Base-by-base conservation (phyloP, 495 filamentous ascomycete species). In the Penicillium coffeae region DNA sequence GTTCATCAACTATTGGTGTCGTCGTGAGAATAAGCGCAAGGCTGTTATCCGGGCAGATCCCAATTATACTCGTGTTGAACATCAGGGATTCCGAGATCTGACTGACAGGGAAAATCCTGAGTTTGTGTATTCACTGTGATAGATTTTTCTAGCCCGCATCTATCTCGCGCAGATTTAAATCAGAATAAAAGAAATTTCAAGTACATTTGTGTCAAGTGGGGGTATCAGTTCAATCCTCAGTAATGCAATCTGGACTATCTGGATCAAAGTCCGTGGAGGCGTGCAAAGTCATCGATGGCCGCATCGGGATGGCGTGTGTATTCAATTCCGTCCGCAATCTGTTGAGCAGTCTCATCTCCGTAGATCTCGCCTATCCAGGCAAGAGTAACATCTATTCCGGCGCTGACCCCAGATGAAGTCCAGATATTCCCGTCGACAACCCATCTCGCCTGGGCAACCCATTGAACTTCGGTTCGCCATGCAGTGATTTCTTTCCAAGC, bases 361-460 rank as follows among this genome's bases (percentile, higher is more conserved):
- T 42, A 63, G 9, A 55, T 21, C 25, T 54, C 42, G 42, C 15
- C 56, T 52, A 63, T 57, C 59, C 59, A 63, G 38, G 59, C 59
- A 16, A 69, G 39, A 9, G 53, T 78, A 33, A 78, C 70, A 70
- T 89, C 85, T n/a, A 85, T 82, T 0, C 84, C 85, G n/a, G 80
- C 77, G 35, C 70, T 76, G 0, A 85, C 64, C 1, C 82, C 84
- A 1, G 81, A 79, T 0, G 73, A 72, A 8, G 80, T 85, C 84
- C 85, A 89, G 0, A 86, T 53, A 54, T 85, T 83, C 14, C 83
- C 84, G 64, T 85, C 82, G 3, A 60, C 52, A 1, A 83, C 77
- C 85, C 85, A 88, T 43, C 86, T 63, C 16, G 86, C 85, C 21
- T 64, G 63, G 2, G 73, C 59, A 2, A 85, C 68, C 86, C 85